Evolutionary conservation across 108 stramenopile genomes (phyloP).

Genomic region (Poteriospumella lacustris): DNA sequence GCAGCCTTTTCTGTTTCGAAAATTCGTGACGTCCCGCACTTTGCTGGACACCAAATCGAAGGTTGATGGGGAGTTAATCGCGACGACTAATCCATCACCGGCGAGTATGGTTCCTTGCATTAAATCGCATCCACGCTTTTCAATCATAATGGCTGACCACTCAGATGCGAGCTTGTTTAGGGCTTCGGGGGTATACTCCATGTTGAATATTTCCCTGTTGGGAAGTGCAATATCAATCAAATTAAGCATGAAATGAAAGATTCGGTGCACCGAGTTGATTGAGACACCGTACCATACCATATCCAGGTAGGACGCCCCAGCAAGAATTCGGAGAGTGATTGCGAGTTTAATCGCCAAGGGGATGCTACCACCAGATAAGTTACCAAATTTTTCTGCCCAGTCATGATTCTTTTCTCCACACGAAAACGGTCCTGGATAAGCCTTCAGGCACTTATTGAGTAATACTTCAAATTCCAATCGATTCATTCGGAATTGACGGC

Average conservation of each 20-base stretch:
- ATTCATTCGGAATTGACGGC: too few relatives aligned
- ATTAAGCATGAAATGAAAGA: not conserved
- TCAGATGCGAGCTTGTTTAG: not conserved
- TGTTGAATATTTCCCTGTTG: slow-evolving; percentile 8
- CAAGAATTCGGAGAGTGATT: not conserved
- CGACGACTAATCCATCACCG: not conserved
- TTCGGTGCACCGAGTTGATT: not conserved
- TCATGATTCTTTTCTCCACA: too few relatives aligned
- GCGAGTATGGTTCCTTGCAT: slow-evolving; percentile 13
- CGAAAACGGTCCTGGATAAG: too few relatives aligned
- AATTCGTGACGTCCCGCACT: not conserved
- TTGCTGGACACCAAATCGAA: too few relatives aligned
- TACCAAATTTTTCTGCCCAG: too few relatives aligned
- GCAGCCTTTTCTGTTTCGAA: not conserved
- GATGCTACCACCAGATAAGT: not conserved
- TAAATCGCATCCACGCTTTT: slow-evolving; percentile 3
- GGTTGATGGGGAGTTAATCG: not conserved
- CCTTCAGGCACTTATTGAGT: too few relatives aligned
- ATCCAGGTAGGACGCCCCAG: slow-evolving; percentile 15
- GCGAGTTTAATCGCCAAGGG: not conserved
- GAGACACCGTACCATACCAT: slow-evolving; percentile 17
- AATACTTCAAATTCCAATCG: too few relatives aligned
- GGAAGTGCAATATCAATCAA: not conserved
- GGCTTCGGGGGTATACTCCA: not conserved
- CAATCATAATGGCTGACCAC: slow-evolving; percentile 2